Base-by-base conservation (phyloP, 306 rosid species). In the Fragaria iinumae region DNA sequence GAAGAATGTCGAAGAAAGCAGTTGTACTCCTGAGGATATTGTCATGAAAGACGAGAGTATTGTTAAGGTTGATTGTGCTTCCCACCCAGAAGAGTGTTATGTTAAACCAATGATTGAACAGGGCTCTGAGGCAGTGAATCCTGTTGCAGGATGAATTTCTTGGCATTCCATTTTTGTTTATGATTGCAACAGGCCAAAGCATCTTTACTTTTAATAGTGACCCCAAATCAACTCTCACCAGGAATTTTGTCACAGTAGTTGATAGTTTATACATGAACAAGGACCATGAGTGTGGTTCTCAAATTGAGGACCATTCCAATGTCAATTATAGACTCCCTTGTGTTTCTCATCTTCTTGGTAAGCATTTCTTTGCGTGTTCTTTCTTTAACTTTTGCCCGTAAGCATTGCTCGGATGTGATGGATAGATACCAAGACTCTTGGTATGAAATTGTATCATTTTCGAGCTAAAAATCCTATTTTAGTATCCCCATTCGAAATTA, bases 81-180 rank as follows among this genome's bases (percentile, higher is more conserved):
- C 53, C 4, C 53, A n/a, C 57, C 20, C 68, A n/a, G 27, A 14
- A 21, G 49, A 53, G 21, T 6, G 32, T 43, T 36, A 32, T 71
- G 62, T 71, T 8, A 70, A 49, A 27, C 14, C 27, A 27, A 27
- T 25, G n/a, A 13, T 23, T 17, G 34, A 23, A 41, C 41, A 57
- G 41, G 68, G 44, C 25, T 65, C 76, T 36, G 47, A 55, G 43
- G 14, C n/a, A 53, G 76, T n/a, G 34, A 34, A 32, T 36, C 44
- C 21, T 52, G 77, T 43, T 43, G 41, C 3, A 4, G 16, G 39
- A n/a, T 38, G 69, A 56, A 23, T 4, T 53, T 73, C 52, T 20
- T 73, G 39, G 67, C 66, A 38, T 73, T 73, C 63, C 76, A 27
- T 41, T 73, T 39, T 23, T 73, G 67, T 55, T 56, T 38, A 21